Evolutionary conservation across 2,329 filamentous ascomycete genomes (phyloP), one percentile per base, ranked within the genome.

Genomic region (Penicillium sp.): DNA sequence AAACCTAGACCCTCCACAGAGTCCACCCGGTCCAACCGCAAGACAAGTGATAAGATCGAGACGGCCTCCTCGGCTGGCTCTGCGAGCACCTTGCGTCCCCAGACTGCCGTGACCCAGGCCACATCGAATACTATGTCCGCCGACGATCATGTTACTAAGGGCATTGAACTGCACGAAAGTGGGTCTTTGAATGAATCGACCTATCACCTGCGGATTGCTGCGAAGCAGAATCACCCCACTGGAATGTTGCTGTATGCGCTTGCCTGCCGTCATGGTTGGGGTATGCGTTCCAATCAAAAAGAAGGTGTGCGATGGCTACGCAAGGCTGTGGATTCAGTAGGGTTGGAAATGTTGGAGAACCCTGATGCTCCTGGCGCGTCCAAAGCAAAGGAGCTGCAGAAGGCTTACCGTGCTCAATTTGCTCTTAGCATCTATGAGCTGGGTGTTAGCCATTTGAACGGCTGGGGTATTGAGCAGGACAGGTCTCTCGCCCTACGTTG

Each of bases 241-340:
- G 95, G 89, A 22, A 99, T 99, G 95, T 84, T 99, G 13, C 82
- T 98, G 31, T 99, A 97, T 73, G 95, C 93, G 5, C 82, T 99
- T 35, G 95, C 95, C 11, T 98, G 93, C 70, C 86, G 95, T 49
- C 95, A 99, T 71, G 95, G 95, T 48, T 99, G 95, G 95, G 95
- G 95, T 19, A 97, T 98, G 91, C 88, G 93, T 10, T 85, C 91
- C 8, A 97, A 96, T 72, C 91, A 91, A 69, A 84, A 84, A 48
- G 95, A 99, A 75, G 95, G 91, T 8, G 90, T 98, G 0, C 84
- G 89, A 66, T 99, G 95, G 95, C 79, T 99, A 55, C 87, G 91
- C 46, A 95, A 93, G 71, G 95, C 95, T 3, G 92, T 95, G 9
- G 91, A 97, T 68, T 88, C 84, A 53, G 91, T 91, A 4, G 88